Evolutionary conservation across 768 basidiomycete genomes (phyloP).

Genomic region (Xerocomus potaroensis): DNA sequence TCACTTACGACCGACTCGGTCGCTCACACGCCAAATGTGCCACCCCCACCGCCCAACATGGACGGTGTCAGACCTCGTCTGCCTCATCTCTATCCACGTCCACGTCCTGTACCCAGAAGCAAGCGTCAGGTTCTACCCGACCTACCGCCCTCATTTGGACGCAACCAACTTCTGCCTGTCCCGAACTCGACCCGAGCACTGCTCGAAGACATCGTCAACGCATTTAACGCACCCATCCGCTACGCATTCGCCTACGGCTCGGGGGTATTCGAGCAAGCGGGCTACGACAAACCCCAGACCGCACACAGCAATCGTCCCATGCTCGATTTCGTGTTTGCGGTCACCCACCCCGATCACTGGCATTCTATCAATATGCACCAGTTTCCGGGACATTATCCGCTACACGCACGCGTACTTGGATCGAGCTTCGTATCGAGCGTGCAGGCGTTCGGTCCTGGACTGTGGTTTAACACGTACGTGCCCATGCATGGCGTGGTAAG

Average conservation of each 20-base stretch:
- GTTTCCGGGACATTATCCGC: conserved; percentile 85
- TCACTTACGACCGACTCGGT: conserved; percentile 27
- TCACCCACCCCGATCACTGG: conserved; percentile 89
- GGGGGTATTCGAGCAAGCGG: conserved; percentile 91
- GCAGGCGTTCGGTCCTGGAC: conserved; percentile 74
- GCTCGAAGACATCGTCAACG: conserved; percentile 71
- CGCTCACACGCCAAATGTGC: conserved; percentile 24
- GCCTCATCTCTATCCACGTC: conserved; percentile 41
- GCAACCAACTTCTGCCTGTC: conserved; percentile 78
- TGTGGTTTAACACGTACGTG: conserved; percentile 96
- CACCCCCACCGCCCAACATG: conserved; percentile 28
- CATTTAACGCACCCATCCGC: conserved; percentile 87
- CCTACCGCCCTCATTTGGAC: conserved; percentile 70
- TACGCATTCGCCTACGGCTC: conserved; percentile 98
- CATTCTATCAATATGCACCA: conserved; percentile 95
- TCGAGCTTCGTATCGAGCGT: conserved; percentile 75
- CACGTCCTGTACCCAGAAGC: conserved; percentile 31
- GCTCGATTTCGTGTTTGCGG: conserved; percentile 96
- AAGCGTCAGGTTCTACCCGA: conserved; percentile 39
- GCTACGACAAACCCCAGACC: conserved; percentile 41
- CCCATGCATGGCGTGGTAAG: conserved; percentile 80
- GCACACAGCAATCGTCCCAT: conserved; percentile 51
- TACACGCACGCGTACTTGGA: conserved; percentile 82
- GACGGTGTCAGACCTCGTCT: conserved; percentile 28
- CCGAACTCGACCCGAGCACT: conserved; percentile 75